phyloP scores from a whole-genome alignment of 805 yeast genomes.

The Torulaspora maleeae region DNA sequence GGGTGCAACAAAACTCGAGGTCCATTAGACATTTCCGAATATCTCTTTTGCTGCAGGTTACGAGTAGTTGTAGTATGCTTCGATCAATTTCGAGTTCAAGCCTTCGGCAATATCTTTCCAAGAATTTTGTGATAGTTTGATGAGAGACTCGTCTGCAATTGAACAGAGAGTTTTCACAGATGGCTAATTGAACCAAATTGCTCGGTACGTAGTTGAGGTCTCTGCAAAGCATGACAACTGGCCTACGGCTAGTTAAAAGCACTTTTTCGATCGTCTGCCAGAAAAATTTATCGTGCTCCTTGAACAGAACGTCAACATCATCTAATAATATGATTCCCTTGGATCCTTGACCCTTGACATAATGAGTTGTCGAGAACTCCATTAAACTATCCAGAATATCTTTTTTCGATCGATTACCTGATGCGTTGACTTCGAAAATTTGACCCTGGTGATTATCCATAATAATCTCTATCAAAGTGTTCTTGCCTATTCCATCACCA shows the following conservation, averaged over 20 bases:
- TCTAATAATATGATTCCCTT: slow-evolving; percentile 74
- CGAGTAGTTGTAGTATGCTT: slow-evolving; percentile 30
- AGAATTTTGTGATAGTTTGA: slow-evolving; percentile 34
- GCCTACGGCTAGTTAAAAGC: slow-evolving; percentile 58
- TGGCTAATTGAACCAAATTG: slow-evolving; percentile 43
- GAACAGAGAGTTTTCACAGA: slow-evolving; percentile 40
- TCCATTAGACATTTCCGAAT: slow-evolving; percentile 45
- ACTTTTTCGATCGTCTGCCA: slow-evolving; percentile 70
- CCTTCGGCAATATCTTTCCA: slow-evolving; percentile 28
- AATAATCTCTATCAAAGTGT: slow-evolving; percentile 64
- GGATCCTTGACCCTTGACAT: slow-evolving; percentile 51
- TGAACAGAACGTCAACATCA: slow-evolving; percentile 79
- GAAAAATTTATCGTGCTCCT: slow-evolving; percentile 68
- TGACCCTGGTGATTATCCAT: slow-evolving; percentile 60
- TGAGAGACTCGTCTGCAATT: slow-evolving; percentile 26
- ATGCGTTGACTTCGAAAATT: slow-evolving; percentile 75
- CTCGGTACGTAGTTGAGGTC: slow-evolving; percentile 47
- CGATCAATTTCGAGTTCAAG: slow-evolving; percentile 36
- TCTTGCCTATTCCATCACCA: slow-evolving; percentile 80
- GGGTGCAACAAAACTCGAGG: slow-evolving; percentile 37
- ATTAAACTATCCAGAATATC: slow-evolving; percentile 60
- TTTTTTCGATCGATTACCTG: slow-evolving; percentile 67
- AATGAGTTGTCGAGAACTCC: slow-evolving; percentile 80
- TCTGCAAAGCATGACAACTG: slow-evolving; percentile 63
- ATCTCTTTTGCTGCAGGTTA: slow-evolving; percentile 36